Evolutionary conservation across 768 basidiomycete genomes (phyloP), one percentile per base, ranked within the genome.

Genomic region (Leccinum disarticulatum): DNA sequence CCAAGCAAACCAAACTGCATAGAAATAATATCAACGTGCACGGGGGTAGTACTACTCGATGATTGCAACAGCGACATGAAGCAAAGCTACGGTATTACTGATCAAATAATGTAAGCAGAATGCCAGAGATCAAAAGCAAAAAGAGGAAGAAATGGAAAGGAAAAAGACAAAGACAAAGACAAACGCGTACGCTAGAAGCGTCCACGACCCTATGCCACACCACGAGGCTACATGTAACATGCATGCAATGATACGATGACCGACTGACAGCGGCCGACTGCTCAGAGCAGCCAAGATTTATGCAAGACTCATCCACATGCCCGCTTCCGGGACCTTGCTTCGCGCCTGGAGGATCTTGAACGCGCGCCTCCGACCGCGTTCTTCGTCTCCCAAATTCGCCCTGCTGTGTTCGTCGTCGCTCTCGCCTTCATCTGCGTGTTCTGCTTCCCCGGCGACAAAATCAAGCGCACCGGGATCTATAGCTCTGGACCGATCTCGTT

Each of bases 251-350:
- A 59, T 41, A 35, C 22, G 54, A 41, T 51, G 55, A 28, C 30
- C 38, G 35, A 2, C 19, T 19, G 48, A 51, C 46, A n/a, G 41
- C n/a, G n/a, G 17, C 41, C n/a, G 41, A n/a, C n/a, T 41, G n/a
- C 17, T 41, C n/a, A 9, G n/a, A 41, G n/a, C 41, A 43, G n/a
- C n/a, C 9, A 43, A n/a, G 48, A 52, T 38, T 70, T 60, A 80
- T 41, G 86, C 89, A 66, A 92, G 76, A 76, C 90, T 92, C 66
- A 88, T 80, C 89, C 89, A 92, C 89, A 91, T 91, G 38, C 89
- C 87, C 58, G 80, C 81, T 60, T 80, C 81, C 2, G 90, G 90
- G 27, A 91, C 63, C 71, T 83, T 80, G 63, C 83, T 87, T 52
- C 88, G 81, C 22, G 83, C 83, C 68, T 91, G 81, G 54, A 92